These are phyloP conservation scores for Pascua guehoae DNA, from an alignment of 1,284 basidiomycete species.

Conservation along the genomic window DNA sequence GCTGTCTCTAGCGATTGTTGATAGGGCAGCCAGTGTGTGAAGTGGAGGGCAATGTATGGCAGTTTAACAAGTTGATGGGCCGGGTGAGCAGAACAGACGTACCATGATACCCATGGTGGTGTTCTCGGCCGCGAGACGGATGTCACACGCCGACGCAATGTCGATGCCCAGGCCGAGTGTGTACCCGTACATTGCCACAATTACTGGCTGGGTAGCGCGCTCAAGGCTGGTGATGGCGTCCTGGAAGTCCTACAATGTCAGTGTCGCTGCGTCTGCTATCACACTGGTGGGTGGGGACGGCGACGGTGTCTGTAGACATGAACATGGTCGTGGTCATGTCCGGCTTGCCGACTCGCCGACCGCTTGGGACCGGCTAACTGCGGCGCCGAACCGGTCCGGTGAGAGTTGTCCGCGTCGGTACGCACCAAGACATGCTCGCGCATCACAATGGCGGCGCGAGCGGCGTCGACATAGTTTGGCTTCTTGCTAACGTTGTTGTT, in stretches of 20 bases:
- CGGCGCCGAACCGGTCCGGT: neutral
- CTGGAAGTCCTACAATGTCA: conserved; percentile 58
- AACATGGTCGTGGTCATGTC: no score
- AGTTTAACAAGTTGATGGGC: neutral
- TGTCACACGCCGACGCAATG: conserved; percentile 73
- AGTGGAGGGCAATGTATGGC: neutral
- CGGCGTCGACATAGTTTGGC: conserved; percentile 52
- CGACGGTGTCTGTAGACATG: no score
- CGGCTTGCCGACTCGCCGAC: no score
- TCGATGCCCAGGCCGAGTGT: conserved; percentile 70
- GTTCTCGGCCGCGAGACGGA: conserved; percentile 67
- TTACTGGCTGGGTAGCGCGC: conserved; percentile 74
- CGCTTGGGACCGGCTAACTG: neutral
- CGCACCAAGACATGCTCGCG: conserved; percentile 56
- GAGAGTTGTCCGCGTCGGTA: neutral
- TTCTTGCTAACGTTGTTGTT: conserved; percentile 5
- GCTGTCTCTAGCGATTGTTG: no score
- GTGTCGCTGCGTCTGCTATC: neutral
- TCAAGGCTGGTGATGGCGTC: conserved; percentile 66
- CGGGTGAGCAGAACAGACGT: conserved; percentile 13
- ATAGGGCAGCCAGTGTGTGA: no score
- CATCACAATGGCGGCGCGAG: conserved; percentile 57
- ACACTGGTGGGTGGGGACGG: no score
- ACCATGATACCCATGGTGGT: conserved; percentile 74
- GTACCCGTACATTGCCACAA: conserved; percentile 74